Evolutionary conservation across 352 stramenopile species (phyloP), one percentile per base, ranked within the genome.

Genomic region (Halophytophthora polymorphica): DNA sequence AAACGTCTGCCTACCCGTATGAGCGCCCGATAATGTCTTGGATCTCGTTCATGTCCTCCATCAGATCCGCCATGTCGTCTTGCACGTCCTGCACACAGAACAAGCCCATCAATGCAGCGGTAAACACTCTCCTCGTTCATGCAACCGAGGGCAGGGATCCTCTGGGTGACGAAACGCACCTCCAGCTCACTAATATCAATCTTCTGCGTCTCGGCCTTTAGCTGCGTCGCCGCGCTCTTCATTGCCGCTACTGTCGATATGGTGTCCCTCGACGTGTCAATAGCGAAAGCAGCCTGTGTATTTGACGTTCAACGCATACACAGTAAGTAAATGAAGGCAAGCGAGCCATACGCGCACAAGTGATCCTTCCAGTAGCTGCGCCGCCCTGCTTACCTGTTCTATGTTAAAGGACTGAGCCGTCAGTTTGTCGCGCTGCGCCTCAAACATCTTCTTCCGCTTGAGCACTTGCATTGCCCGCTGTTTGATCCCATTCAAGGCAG

Each of bases 11-110:
- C 45, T 73, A 92, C 83, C 83, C 90, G 64, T 98, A 99, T 29
- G 95, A 98, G 38, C 91, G 84, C 8, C 93, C 94, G 67, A 99
- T 86, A 37, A 96, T 88, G 55, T 98, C 95, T 56, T 99, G 97
- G 54, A 99, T 98, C 66, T 99, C 95, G 58, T 97, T 97, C 79
- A 98, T 98, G 55, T 99, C 96, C 60, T 98, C 90, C 79, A 98
- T 96, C 45, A 98, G 71, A 28, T 99, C 91, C 2, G 93, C 94
- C 84, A 99, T 96, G 57, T 98, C 94, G 66, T 99, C 96, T 66
- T 96, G 93, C 35, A 98, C 69, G 57, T 98, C 92, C 82, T 95
- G 55, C 29, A 57, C 15, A 45, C 17, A 14, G 3, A 45, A 11
- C 3, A 19, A 29, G 13, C 6, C 23, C 18, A 15, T 15, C 39